Base-by-base conservation (phyloP, 148 eudicot species). In the Rhododendron molle region DNA sequence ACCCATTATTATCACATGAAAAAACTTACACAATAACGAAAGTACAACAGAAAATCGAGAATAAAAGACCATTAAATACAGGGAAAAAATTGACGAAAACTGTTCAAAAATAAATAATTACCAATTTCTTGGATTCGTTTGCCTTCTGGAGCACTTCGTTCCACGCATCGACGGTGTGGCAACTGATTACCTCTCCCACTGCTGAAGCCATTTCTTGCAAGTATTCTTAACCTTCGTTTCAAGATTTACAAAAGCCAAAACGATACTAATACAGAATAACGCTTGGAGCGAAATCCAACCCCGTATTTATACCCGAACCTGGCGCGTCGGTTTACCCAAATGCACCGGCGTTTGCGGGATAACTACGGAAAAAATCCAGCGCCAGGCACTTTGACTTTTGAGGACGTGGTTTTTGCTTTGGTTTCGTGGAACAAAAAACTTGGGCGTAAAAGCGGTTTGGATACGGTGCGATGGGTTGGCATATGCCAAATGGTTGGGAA, bases 101-200 rank as follows among this genome's bases (percentile, higher is more conserved):
- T 0, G 40, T 21, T 26, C 9, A 9, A 18, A 74, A 16, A 36
- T 0, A 3, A 38, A 36, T 2, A 76, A 76, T 36, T 88, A 91
- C 92, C 85, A 89, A 74, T 81, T 91, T 89, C 23, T 91, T 88
- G 71, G 91, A 83, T 5, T 86, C 88, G 4, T 76, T 85, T 15
- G 85, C 90, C 46, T 46, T 87, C n/a, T 84, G 38, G 82, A 89
- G 85, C 15, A 83, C 88, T 0, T 62, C 83, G 14, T 84, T 78
- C 93, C 93, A 91, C 80, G 84, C 72, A 5, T 78, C 81, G 14
- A 82, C 65, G 80, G 88, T 88, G 87, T 88, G 91, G 84, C 89
- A 88, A 32, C 79, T 81, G 79, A 89, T 82, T 2, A 89, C 91
- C 78, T 87, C 85, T 85, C 91, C 93, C 72, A 81, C 90, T 13